A percentile compares a stretch with the other conserved stretches of the same genome.
phyloP scores from a whole-genome alignment of 768 basidiomycete species.

The Boletus barrowsii region DNA sequence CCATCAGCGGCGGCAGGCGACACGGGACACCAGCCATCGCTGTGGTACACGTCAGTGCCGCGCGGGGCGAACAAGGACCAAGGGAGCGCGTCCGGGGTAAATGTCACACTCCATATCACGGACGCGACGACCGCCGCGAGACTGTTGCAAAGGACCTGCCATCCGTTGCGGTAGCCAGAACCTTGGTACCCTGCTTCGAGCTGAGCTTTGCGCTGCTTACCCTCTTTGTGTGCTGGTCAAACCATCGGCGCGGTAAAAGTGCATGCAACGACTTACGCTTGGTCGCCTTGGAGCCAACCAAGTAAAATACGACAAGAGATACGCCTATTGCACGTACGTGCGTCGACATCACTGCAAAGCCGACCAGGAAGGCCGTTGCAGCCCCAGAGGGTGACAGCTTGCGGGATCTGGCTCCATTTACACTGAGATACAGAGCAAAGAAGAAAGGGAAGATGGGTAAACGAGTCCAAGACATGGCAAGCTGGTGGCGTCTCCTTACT shows the following conservation, averaged over 20 bases:
- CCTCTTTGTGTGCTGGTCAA: constrained; percentile 41
- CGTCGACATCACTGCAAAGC: constrained; percentile 69
- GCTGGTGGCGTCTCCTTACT: too few relatives aligned
- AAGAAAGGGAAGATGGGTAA: constrained; percentile 41
- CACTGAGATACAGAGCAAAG: constrained; percentile 52
- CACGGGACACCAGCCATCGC: constrained; percentile 60
- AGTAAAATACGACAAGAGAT: constrained; percentile 73
- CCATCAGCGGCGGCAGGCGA: constrained; percentile 42
- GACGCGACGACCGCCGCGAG: constrained; percentile 58
- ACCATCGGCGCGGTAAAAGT: background rate
- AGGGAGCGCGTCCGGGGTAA: constrained; percentile 44
- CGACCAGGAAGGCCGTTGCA: constrained; percentile 70
- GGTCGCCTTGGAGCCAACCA: constrained; percentile 78
- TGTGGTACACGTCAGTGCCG: constrained; percentile 32
- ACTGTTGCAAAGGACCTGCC: constrained; percentile 85
- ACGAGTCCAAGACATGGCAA: constrained; percentile 23
- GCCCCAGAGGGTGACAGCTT: constrained; percentile 81
- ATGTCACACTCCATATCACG: constrained; percentile 61
- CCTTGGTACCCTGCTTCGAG: constrained; percentile 79
- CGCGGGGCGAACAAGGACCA: constrained; percentile 28
- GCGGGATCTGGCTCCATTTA: constrained; percentile 68
- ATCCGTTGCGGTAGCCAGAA: constrained; percentile 69
- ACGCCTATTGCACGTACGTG: constrained; percentile 62
- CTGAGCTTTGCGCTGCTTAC: constrained; percentile 68
- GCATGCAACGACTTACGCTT: constrained; percentile 49